Evolutionary conservation across 805 yeast genomes (phyloP), one percentile per base, ranked within the genome.

Genomic region (Metschnikowia colocasiae): DNA sequence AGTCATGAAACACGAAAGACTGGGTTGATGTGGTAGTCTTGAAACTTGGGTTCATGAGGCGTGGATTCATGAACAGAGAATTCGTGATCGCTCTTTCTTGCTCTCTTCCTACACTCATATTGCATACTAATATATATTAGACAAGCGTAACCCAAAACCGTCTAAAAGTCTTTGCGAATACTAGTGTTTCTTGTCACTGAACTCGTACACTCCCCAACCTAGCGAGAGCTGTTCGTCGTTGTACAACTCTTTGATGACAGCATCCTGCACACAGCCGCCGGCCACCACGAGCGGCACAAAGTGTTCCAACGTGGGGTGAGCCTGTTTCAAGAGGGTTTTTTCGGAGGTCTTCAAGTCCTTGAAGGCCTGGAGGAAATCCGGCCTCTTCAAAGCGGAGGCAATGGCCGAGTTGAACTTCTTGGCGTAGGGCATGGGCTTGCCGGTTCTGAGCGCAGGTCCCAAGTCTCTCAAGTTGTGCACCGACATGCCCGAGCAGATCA

Each of bases 291-390:
- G 55, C 1, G 92, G 92, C 54, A 80, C 63, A 50, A 87, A 79
- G 63, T 87, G 95, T 53, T 87, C 95, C 42, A 81, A 66, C 0
- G 91, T 82, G 8, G 95, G 95, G 63, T 87, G 95, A 0, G 92
- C 84, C 29, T 62, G 56, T 42, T 57, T 57, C 31, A 82, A 60
- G 13, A 80, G 60, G 4, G 60, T 55, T 3, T 53, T 59, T 53
- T 68, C 55, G 1, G 59, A 44, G 8, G 48, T 45, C 40, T 68
- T 57, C 40, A 81, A 54, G 4, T 61, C 55, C 25, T 73, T 61
- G 10, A 83, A 65, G 19, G 59, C 59, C 0, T 58, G 55, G 34
- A 78, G 58, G 31, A 75, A 60, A 62, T 65, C 15, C 49, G 56
- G 3, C 54, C 46, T 51, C 3, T 63, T 54, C 30, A 84, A 51